Evolutionary conservation across 805 yeast species (phyloP).

Genomic region (Starmerella bombicola): DNA sequence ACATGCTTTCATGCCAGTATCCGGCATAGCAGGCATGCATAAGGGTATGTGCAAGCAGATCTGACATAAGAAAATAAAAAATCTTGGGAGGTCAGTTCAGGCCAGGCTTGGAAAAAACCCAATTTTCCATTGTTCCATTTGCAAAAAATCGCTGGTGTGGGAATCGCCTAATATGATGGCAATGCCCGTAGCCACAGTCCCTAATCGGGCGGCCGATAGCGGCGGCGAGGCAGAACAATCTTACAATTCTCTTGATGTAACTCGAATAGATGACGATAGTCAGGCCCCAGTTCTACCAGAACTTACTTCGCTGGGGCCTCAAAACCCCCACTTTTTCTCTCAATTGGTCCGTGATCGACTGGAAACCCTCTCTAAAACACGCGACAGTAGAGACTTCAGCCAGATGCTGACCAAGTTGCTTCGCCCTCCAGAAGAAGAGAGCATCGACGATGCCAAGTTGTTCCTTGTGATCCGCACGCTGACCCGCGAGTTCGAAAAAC

Average conservation of each 20-base stretch:
- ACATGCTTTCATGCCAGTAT: too few relatives aligned
- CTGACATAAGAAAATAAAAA: neutral
- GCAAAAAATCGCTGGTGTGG: neutral
- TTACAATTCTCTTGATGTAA: constrained; percentile 11
- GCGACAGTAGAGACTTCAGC: constrained; percentile 1
- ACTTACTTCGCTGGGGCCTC: neutral
- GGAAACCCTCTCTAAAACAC: constrained; percentile 2
- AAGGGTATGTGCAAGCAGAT: neutral
- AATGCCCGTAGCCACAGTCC: constrained; percentile 4
- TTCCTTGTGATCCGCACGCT: constrained; percentile 44
- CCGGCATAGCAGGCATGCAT: too few relatives aligned
- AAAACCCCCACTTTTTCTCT: constrained; percentile 3
- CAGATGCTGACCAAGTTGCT: neutral
- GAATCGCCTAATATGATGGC: constrained; percentile 11
- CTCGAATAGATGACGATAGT: constrained; percentile 3
- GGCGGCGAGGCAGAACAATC: constrained; percentile 1
- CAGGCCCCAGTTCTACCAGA: neutral
- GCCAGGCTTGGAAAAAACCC: neutral
- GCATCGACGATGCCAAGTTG: constrained; percentile 33
- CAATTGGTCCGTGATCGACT: constrained; percentile 12
- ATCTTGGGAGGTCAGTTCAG: too few relatives aligned
- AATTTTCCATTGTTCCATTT: neutral
- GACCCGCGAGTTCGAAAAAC: constrained; percentile 50
- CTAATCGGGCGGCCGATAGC: constrained; percentile 4
- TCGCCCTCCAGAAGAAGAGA: neutral